Evolutionary conservation across 176 grass and related monocot genomes (phyloP).

Genomic region (Dendrocalamus sinicus): DNA sequence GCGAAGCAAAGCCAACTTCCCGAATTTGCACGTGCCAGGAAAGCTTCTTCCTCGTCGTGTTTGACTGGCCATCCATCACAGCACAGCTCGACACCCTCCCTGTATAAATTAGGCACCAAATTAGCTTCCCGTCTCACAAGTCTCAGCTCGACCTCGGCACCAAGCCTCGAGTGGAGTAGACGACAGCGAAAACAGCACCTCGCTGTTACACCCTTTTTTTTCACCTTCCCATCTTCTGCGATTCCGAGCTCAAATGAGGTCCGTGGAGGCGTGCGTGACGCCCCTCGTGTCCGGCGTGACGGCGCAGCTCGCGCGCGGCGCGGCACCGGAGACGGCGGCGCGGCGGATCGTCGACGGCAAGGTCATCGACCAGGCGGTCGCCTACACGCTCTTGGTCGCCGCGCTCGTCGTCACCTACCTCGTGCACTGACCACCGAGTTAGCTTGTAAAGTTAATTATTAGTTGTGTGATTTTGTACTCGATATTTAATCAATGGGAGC

Average conservation of each 20-base stretch:
- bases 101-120: not conserved
- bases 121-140: not conserved
- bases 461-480: not conserved
- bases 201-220: not conserved
- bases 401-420: conserved; percentile 56
- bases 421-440: conserved; percentile 23
- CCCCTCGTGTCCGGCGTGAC: not conserved
- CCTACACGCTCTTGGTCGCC: conserved; percentile 49
- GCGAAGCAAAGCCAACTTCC: not conserved
- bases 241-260: not conserved
- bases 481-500: not conserved
- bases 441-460: not conserved
- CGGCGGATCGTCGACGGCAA: not conserved
- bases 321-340: not conserved
- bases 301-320: not conserved
- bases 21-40: not conserved
- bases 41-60: not conserved
- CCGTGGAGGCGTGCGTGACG: not conserved
- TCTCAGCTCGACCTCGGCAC: not conserved
- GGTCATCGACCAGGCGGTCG: conserved; percentile 49
- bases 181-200: not conserved
- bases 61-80: not conserved
- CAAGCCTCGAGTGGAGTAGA: no score
- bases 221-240: no score
- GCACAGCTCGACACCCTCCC: not conserved